These are phyloP conservation scores for Rhodocollybia butyracea DNA, from an alignment of 768 basidiomycete species.

Conservation along the genomic window DNA sequence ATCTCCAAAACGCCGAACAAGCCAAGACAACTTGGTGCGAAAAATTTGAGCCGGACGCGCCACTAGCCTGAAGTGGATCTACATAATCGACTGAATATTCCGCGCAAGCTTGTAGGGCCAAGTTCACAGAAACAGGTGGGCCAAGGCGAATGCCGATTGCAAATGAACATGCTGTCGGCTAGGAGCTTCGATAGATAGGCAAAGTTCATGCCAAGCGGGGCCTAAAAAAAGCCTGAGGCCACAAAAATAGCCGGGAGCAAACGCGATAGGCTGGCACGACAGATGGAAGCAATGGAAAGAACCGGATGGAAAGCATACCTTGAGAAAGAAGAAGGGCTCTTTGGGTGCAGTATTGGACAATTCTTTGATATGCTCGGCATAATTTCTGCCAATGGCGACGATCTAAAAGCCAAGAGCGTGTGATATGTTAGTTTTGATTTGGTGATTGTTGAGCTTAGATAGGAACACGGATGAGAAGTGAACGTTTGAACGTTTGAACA, in stretches of 20 bases:
- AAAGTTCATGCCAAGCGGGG: neutral
- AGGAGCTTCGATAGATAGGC: too few species aligned
- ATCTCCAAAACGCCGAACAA: too few species aligned
- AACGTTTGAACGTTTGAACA: too few species aligned
- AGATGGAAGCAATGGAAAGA: neutral
- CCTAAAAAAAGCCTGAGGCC: neutral
- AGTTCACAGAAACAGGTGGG: too few species aligned
- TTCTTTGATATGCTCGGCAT: constrained; percentile 88
- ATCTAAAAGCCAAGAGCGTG: constrained; percentile 48
- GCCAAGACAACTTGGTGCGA: too few species aligned
- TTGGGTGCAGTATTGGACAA: constrained; percentile 84
- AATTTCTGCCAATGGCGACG: constrained; percentile 95
- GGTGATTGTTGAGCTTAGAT: neutral
- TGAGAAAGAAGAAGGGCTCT: constrained; percentile 98
- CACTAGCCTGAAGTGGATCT: too few species aligned
- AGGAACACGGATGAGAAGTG: neutral
- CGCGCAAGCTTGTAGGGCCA: too few species aligned
- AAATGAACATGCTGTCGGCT: too few species aligned
- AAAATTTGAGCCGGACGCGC: too few species aligned
- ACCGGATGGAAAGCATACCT: constrained; percentile 24
- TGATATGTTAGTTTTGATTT: neutral
- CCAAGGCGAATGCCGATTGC: too few species aligned
- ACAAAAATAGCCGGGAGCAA: neutral
- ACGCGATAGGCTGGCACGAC: neutral
- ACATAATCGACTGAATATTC: too few species aligned